phyloP scores from a whole-genome alignment of 176 grass and related monocot species.

The Saccharum officinarum region DNA sequence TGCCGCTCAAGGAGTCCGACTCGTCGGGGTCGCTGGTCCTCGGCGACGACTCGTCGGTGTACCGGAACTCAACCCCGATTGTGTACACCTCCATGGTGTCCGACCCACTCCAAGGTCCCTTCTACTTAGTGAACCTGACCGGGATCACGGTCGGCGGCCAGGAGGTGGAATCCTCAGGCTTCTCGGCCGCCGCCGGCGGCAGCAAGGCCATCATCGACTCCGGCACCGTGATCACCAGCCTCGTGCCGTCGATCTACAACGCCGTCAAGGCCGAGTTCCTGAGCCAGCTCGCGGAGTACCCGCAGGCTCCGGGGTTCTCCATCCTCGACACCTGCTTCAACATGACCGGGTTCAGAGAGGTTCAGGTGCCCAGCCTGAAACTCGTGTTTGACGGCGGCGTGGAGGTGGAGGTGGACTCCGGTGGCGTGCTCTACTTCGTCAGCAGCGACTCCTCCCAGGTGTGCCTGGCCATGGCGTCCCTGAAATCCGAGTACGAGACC shows the following conservation, averaged over 20 bases:
- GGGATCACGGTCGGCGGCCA: constrained; percentile 60
- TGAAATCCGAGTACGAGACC: constrained; percentile 66
- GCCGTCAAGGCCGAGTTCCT: constrained; percentile 63
- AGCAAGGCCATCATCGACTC: constrained; percentile 74
- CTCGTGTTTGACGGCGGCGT: constrained; percentile 60
- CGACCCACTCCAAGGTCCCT: constrained; percentile 42
- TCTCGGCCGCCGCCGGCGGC: not conserved
- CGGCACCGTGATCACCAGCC: constrained; percentile 84
- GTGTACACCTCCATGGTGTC: constrained; percentile 65
- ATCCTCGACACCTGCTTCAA: constrained; percentile 96
- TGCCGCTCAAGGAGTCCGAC: constrained; percentile 52
- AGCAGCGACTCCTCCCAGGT: constrained; percentile 78
- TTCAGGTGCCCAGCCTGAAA: constrained; percentile 67
- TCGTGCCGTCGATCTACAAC: constrained; percentile 69
- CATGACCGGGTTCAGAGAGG: constrained; percentile 63
- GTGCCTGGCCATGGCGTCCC: constrained; percentile 73
- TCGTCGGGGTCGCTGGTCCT: constrained; percentile 73
- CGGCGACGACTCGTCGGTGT: constrained; percentile 62
- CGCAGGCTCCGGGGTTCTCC: constrained; percentile 53
- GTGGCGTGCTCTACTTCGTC: constrained; percentile 80
- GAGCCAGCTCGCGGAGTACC: constrained; percentile 58
- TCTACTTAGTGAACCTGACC: constrained; percentile 86
- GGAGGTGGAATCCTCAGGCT: constrained; percentile 42
- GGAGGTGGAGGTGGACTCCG: constrained; percentile 64
- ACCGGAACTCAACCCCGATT: constrained; percentile 64